A percentile compares a stretch with the other conserved stretches of the same genome.
Conservation (phyloP, 371 early-diverging fungal species). For the Mucor irregularis region DNA sequence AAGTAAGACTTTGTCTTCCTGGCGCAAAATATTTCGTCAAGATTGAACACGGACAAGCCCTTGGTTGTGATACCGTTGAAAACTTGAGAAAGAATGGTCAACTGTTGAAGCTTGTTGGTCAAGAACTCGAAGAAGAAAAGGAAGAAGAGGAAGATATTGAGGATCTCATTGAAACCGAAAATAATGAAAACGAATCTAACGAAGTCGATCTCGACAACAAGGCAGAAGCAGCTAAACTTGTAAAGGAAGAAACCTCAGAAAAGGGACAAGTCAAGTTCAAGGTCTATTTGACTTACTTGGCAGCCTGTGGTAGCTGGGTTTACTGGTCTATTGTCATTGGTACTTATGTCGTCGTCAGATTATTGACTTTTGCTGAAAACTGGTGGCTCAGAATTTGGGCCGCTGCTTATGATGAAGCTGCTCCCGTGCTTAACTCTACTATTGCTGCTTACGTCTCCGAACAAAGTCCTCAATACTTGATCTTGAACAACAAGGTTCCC, state of each 20-base stretch:
- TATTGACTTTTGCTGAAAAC: conserved; percentile 45
- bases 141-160: conserved; percentile 15
- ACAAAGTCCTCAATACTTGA: neutral
- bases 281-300: conserved; percentile 64
- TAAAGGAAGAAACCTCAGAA: conserved; percentile 41
- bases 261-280: conserved; percentile 61
- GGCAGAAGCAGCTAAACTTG: conserved; percentile 40
- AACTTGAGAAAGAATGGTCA: conserved; percentile 14
- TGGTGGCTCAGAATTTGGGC: conserved; percentile 38
- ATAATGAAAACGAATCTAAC: neutral
- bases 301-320: conserved; percentile 65
- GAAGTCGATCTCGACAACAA: conserved; percentile 23
- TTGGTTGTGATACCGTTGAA: conserved; percentile 27
- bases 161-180: conserved; percentile 49
- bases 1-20: conserved; percentile 74
- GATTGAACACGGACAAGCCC: conserved; percentile 66
- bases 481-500: neutral
- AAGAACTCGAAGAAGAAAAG: conserved; percentile 2
- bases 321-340: conserved; percentile 51
- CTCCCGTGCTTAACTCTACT: neutral
- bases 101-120: conserved; percentile 10
- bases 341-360: conserved; percentile 50
- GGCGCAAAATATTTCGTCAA: conserved; percentile 71
- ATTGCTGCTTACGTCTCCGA: neutral
- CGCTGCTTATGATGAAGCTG: conserved; percentile 14